A percentile compares a stretch with the other conserved stretches of the same genome.
Conservation (phyloP, 2,329 filamentous ascomycete species). For the Fusarium robinianum region DNA sequence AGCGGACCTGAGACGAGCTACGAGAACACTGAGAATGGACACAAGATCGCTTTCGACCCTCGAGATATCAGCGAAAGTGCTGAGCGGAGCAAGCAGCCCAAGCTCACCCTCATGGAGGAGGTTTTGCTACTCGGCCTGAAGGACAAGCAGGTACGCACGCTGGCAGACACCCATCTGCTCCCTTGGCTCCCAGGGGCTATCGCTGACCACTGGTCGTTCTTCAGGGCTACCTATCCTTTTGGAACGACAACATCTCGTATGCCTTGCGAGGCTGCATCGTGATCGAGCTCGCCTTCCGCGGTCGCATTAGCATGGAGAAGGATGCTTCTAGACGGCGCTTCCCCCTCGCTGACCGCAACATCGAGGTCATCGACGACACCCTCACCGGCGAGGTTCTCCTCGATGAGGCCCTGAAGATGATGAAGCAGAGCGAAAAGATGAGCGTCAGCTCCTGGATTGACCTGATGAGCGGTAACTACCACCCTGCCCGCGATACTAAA, state of each 20-base stretch:
- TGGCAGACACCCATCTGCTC: conserved; percentile 5
- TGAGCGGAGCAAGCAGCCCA: conserved; percentile 96
- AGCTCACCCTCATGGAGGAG: conserved; percentile 98
- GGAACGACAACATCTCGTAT: conserved; percentile 99
- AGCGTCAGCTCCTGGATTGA: conserved; percentile 99
- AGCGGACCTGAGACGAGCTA: conserved; percentile 77
- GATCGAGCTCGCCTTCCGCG: conserved; percentile 93
- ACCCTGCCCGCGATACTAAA: conserved; percentile 15
- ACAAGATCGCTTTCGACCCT: conserved; percentile 98
- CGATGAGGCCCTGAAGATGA: conserved; percentile 99
- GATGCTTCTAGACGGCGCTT: conserved; percentile 90
- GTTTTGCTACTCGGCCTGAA: conserved; percentile 93
- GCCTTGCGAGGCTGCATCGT: conserved; percentile 97
- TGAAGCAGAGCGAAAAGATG: conserved; percentile 99
- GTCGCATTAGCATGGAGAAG: conserved; percentile 98
- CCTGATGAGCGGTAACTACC: conserved; percentile 83
- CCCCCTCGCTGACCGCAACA: conserved; percentile 87
- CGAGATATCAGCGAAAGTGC: conserved; percentile 96
- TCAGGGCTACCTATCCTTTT: conserved; percentile 97
- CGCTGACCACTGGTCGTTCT: conserved; percentile 10
- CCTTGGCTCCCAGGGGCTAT: conserved; percentile 4
- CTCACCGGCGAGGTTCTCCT: conserved; percentile 95
- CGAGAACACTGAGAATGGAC: conserved; percentile 89
- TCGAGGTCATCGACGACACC: conserved; percentile 96
- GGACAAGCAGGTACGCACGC: conserved; percentile 83